These are phyloP conservation scores for Curvularia verruculosa DNA, from an alignment of 2,329 filamentous ascomycete genomes.

Conservation along the genomic window DNA sequence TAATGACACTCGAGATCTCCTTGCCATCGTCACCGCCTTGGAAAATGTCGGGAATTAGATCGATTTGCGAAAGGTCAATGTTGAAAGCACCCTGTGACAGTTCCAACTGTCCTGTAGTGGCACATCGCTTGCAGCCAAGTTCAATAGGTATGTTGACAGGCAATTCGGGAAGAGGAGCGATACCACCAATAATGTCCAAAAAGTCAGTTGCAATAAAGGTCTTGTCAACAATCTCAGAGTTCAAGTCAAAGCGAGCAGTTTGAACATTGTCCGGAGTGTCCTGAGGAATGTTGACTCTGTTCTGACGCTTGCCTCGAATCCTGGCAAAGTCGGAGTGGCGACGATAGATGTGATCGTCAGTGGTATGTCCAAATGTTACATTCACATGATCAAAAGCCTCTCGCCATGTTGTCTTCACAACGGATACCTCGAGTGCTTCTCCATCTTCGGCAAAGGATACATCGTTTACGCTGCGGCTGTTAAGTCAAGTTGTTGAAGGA, in stretches of 20 bases:
- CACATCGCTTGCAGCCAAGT: conserved; percentile 48
- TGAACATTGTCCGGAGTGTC: conserved; percentile 27
- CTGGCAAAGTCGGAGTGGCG: conserved; percentile 36
- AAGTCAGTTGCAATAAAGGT: conserved; percentile 33
- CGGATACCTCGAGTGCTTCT: conserved; percentile 33
- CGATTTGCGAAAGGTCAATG: conserved; percentile 33
- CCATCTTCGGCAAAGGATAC: conserved; percentile 31
- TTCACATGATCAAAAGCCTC: conserved; percentile 39
- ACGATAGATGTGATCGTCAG: conserved; percentile 38
- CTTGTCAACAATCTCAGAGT: conserved; percentile 30
- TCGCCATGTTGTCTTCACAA: conserved; percentile 34
- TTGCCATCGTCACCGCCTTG: conserved; percentile 33
- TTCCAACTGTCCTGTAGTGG: conserved; percentile 38
- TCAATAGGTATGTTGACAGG: conserved; percentile 28
- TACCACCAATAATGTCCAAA: conserved; percentile 17
- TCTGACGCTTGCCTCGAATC: conserved; percentile 24
- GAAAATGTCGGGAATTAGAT: conserved; percentile 33
- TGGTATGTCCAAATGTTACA: conserved; percentile 42
- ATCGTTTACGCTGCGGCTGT: conserved; percentile 28
- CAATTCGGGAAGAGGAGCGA: conserved; percentile 23
- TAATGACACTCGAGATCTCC: conserved; percentile 35
- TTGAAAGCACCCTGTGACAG: conserved; percentile 42
- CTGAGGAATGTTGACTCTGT: conserved; percentile 27
- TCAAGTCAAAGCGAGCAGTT: conserved; percentile 31
- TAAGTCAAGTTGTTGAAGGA: neutral